A percentile compares a stretch with the other conserved stretches of the same genome.
Evolutionary conservation across 148 eudicot genomes (phyloP).

Genomic region (Persicaria tinctoria): DNA sequence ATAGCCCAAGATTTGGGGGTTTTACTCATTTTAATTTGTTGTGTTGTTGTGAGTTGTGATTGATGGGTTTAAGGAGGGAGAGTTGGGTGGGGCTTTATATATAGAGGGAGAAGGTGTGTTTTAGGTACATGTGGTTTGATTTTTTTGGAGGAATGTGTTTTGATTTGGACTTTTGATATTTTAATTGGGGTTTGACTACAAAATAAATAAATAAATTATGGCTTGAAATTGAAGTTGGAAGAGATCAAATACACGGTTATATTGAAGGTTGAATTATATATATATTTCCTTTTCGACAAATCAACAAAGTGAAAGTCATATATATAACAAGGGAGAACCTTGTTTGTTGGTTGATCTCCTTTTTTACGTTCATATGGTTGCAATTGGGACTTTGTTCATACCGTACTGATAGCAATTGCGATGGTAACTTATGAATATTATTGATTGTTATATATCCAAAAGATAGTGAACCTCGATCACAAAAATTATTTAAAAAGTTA

Average conservation of each 20-base stretch:
- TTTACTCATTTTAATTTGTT: neutral
- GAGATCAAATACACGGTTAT: constrained; percentile 9
- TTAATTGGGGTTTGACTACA: neutral
- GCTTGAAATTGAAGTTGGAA: neutral
- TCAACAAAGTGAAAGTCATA: neutral
- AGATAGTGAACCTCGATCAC: too few relatives aligned
- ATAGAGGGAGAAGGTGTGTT: neutral
- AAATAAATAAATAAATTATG: neutral
- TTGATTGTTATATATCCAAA: too few relatives aligned
- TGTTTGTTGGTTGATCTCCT: constrained; percentile 1
- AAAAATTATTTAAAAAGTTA: neutral
- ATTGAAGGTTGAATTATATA: constrained; percentile 6
- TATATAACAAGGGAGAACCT: neutral
- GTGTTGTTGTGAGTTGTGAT: neutral
- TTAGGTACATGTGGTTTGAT: neutral
- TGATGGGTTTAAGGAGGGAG: neutral
- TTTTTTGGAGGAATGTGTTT: neutral
- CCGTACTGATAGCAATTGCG: too few relatives aligned
- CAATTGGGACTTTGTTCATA: too few relatives aligned
- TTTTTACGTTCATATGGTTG: neutral
- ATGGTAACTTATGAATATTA: too few relatives aligned
- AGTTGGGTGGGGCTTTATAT: neutral
- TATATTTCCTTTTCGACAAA: neutral
- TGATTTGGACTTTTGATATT: neutral
- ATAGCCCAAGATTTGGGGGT: neutral